A percentile compares a stretch with the other conserved stretches of the same genome.
phyloP scores from a whole-genome alignment of 2,329 filamentous ascomycete genomes.

The Teratosphaeria gauchensis region DNA sequence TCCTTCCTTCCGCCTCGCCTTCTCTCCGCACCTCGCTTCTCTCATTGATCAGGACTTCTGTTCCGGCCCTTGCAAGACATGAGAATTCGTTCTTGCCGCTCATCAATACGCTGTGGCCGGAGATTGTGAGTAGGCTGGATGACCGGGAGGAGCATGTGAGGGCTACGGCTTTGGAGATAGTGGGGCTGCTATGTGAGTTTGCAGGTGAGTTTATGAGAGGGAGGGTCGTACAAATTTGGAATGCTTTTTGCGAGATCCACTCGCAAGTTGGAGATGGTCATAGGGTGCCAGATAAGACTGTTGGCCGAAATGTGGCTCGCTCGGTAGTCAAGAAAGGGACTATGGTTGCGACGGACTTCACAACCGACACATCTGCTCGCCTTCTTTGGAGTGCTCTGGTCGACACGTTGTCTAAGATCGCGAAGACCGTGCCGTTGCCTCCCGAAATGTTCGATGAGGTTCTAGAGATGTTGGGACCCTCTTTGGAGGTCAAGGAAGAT shows the following conservation, averaged over 20 bases:
- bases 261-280: background rate
- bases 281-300: background rate
- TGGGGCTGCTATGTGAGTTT: slow-evolving; percentile 57
- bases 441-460: slow-evolving; percentile 64
- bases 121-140: slow-evolving; percentile 58
- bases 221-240: slow-evolving; percentile 67
- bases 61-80: slow-evolving; percentile 61
- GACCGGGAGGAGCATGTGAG: slow-evolving; percentile 60
- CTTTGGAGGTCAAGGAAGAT: slow-evolving; percentile 26
- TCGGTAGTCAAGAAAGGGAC: slow-evolving; percentile 23
- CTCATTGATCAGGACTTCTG: slow-evolving; percentile 62
- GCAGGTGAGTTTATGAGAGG: slow-evolving; percentile 74
- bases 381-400: slow-evolving; percentile 57
- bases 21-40: slow-evolving; percentile 70
- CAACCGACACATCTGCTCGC: slow-evolving; percentile 42
- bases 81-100: slow-evolving; percentile 80
- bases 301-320: slow-evolving; percentile 12
- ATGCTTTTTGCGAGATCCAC: slow-evolving; percentile 18
- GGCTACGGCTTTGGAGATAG: slow-evolving; percentile 58
- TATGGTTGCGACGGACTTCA: slow-evolving; percentile 26
- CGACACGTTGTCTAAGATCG: slow-evolving; percentile 50
- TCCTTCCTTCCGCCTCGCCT: slow-evolving; percentile 76
- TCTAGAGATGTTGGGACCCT: slow-evolving; percentile 47
- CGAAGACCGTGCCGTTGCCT: slow-evolving; percentile 53
- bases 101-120: slow-evolving; percentile 84